phyloP scores from a whole-genome alignment of 179 eudicot genomes.

The Dionaea muscipula region DNA sequence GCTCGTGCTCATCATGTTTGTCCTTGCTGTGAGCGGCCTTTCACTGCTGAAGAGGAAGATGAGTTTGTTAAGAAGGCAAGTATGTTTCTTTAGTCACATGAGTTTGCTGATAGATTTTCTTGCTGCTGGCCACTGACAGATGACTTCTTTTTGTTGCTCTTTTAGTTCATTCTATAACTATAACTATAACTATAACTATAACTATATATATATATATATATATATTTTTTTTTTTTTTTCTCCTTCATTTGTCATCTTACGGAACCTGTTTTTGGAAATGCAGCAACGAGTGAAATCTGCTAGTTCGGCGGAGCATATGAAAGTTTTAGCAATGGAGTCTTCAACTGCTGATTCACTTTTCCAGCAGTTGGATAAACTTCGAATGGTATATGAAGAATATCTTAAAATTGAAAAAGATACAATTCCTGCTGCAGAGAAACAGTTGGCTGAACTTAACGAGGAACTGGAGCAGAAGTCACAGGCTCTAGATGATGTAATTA shows the following conservation, averaged over 20 bases:
- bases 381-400: conserved; percentile 71
- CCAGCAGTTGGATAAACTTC: conserved; percentile 80
- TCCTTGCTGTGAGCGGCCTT: conserved; percentile 86
- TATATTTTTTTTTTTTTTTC: too few relatives aligned
- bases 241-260: too few relatives aligned
- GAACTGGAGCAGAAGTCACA: conserved; percentile 68
- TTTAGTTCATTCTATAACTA: neutral
- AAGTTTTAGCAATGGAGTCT: conserved; percentile 32
- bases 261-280: conserved; percentile 11
- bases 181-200: too few relatives aligned
- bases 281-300: conserved; percentile 64
- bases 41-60: conserved; percentile 85
- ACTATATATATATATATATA: too few relatives aligned
- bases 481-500: conserved; percentile 87
- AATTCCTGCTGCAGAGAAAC: conserved; percentile 63
- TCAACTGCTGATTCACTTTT: conserved; percentile 50
- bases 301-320: conserved; percentile 38
- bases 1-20: conserved; percentile 73
- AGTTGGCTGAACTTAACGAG: conserved; percentile 46
- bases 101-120: neutral
- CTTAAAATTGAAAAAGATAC: conserved; percentile 45
- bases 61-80: conserved; percentile 69
- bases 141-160: neutral
- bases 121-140: neutral
- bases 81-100: neutral